Evolutionary conservation across 331 rosid genomes (phyloP).

Genomic region (Spiraea crenata): DNA sequence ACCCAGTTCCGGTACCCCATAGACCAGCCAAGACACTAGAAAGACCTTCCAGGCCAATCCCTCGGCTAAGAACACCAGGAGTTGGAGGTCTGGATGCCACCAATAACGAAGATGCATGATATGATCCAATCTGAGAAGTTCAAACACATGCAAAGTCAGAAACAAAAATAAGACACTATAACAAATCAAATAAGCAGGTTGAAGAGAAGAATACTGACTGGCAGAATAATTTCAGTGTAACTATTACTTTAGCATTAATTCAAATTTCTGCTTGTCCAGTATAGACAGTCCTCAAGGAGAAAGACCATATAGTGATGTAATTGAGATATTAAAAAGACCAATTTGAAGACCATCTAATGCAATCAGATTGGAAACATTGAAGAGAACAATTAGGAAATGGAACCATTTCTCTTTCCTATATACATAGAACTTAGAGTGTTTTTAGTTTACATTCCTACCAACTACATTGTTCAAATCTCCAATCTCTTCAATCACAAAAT

Average conservation of each 20-base stretch:
- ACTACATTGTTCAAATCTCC: background rate
- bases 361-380: background rate
- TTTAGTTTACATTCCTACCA: background rate
- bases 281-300: background rate
- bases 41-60: constrained; percentile 96
- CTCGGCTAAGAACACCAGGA: constrained; percentile 93
- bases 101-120: constrained; percentile 93
- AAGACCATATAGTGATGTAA: background rate
- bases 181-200: background rate
- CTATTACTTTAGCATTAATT: background rate
- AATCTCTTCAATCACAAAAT: background rate
- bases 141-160: constrained; percentile 30
- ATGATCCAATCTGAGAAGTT: constrained; percentile 84
- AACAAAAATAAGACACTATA: constrained; percentile 21
- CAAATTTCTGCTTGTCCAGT: background rate
- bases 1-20: constrained; percentile 99
- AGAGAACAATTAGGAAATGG: background rate
- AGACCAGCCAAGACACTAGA: constrained; percentile 89
- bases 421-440: background rate
- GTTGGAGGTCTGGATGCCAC: constrained; percentile 99
- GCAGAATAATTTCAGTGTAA: background rate
- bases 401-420: background rate
- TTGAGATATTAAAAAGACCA: background rate
- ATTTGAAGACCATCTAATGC: background rate
- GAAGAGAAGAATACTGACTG: constrained; percentile 6